Evolutionary conservation across 495 filamentous ascomycete species (phyloP).

Genomic region (Tuber brumale): DNA sequence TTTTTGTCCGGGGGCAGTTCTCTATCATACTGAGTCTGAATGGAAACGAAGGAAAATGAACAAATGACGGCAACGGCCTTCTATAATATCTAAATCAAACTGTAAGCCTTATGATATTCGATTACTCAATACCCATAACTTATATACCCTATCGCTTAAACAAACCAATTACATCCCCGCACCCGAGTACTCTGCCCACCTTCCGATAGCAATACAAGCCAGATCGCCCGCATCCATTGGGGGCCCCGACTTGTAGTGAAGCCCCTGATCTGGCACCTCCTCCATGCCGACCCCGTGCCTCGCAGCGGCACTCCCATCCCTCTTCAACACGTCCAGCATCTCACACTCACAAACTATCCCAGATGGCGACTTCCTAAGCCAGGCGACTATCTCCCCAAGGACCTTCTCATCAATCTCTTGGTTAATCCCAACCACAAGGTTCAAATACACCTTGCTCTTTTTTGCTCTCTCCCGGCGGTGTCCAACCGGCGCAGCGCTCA

Average conservation of each 20-base stretch:
- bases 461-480: background rate
- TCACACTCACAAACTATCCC: background rate
- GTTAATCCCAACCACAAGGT: background rate
- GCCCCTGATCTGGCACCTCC: background rate
- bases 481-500: background rate
- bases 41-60: background rate
- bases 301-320: background rate
- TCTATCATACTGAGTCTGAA: too few species aligned
- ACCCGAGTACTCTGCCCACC: background rate
- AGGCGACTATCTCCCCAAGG: background rate
- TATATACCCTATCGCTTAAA: background rate
- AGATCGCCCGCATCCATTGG: background rate
- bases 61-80: background rate
- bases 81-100: background rate
- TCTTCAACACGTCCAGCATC: background rate
- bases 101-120: background rate
- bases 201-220: background rate
- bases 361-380: background rate
- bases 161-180: background rate
- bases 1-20: too few species aligned
- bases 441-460: background rate
- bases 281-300: background rate
- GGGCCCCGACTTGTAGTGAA: background rate
- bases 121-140: background rate
- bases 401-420: background rate